Base-by-base conservation (phyloP, 2,329 filamentous ascomycete species). In the Dactylellina cionopaga region DNA sequence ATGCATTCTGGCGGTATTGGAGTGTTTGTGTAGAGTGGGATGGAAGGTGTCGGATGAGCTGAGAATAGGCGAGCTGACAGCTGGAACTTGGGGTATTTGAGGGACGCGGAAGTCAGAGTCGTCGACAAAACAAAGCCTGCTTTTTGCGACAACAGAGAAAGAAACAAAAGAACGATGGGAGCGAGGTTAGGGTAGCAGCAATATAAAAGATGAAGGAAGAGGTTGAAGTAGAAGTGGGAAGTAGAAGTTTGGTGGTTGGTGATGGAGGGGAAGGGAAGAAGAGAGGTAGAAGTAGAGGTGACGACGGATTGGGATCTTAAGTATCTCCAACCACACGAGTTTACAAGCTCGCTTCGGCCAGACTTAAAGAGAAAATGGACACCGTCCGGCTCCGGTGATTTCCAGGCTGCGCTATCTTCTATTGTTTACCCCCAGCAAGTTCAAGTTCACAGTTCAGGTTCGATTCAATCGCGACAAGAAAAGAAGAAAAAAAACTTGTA, bases 1-100 rank as follows among this genome's bases (percentile, higher is more conserved):
- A 87, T 99, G 95, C 94, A 99, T 99, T 75, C 74, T 79, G 43
- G 59, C 56, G 46, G 43, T 49, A 17, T 51, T 55, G 5, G 5
- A 13, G 5, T 25, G 17, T 22, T 49, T 15, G 17, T 6, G 10
- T 41, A 5, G 19, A 31, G 25, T 11, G 39, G 15, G 39, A 27
- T 17, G 19, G 25, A 39, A 47, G 59, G 13, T 46, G 24, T 35
- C 10, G 37, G 27, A 39, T 44, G 47, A 44, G 54, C 37, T 58
- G 54, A 58, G 17, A 27, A 33, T 3, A 31, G 25, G 9, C 13
- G 54, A 49, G 56, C 56, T 62, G 56, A 62, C 44, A 2, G 22
- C 27, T 31, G 27, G 39, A 39, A 49, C 11, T 29, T 27, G 19
- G 56, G 37, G 54, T 44, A 29, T 39, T 39, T 24, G 41, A 19